Percentiles rank a stretch among this genome's conserved stretches.
These are phyloP conservation scores for Larix kaempferi DNA, from an alignment of 75 land plant genomes.

Conservation along the genomic window DNA sequence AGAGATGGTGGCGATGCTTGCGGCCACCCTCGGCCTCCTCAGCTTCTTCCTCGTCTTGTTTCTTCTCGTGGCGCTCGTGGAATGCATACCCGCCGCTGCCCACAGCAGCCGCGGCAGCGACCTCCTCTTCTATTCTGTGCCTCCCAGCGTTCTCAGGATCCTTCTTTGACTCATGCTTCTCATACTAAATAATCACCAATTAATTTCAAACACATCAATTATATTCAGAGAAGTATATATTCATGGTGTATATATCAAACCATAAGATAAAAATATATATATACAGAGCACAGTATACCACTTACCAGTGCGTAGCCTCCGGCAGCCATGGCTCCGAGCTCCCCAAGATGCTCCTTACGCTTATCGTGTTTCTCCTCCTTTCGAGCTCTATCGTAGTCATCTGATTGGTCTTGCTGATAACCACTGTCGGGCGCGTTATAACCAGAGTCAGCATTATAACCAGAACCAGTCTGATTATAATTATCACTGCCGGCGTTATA, in stretches of 20 bases:
- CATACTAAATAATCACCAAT: slow-evolving; percentile 16
- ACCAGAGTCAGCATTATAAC: background rate
- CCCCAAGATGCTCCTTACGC: slow-evolving; percentile 15
- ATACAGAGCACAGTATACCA: background rate
- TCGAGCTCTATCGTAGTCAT: too few species aligned
- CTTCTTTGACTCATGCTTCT: slow-evolving; percentile 29
- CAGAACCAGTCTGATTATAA: background rate
- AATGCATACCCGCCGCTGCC: slow-evolving; percentile 25
- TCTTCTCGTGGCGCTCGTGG: slow-evolving; percentile 24
- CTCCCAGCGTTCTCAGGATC: slow-evolving; percentile 30
- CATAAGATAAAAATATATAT: background rate
- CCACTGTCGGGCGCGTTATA: too few species aligned
- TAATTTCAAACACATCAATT: background rate
- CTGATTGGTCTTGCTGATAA: too few species aligned
- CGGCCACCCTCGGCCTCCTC: slow-evolving; percentile 5
- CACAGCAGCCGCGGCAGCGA: slow-evolving; percentile 25
- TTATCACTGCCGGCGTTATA: background rate
- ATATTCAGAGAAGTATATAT: background rate
- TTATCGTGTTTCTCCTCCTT: background rate
- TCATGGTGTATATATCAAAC: background rate
- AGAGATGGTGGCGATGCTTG: slow-evolving; percentile 1
- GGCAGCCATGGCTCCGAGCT: slow-evolving; percentile 17
- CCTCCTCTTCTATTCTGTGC: slow-evolving; percentile 28
- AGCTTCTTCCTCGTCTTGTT: background rate
- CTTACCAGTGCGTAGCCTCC: slow-evolving; percentile 36